Conservation (phyloP, 2,329 filamentous ascomycete species). For the Rosellinia necatrix region DNA sequence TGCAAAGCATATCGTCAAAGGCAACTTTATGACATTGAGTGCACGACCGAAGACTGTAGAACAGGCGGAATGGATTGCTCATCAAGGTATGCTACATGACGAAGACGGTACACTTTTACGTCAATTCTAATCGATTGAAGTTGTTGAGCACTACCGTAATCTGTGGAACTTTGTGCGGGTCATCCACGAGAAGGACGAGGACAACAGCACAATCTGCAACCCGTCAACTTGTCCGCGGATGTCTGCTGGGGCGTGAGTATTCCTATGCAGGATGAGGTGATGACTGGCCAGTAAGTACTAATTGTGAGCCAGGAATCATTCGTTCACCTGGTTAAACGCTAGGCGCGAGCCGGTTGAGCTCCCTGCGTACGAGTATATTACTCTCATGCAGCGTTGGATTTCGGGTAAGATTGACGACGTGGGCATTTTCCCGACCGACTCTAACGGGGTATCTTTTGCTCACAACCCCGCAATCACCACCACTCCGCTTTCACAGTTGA, state of each 20-base stretch:
- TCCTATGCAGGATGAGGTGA: neutral
- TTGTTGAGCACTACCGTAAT: conserved; percentile 90
- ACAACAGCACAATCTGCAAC: conserved; percentile 81
- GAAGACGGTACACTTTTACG: neutral
- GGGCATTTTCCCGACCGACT: conserved; percentile 87
- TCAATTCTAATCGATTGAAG: conserved; percentile 49
- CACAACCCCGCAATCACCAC: conserved; percentile 64
- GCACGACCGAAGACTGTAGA: conserved; percentile 92
- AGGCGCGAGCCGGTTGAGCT: conserved; percentile 88
- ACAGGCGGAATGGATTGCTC: conserved; percentile 92
- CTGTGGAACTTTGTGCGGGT: conserved; percentile 88
- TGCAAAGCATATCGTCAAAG: conserved; percentile 88
- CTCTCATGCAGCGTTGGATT: conserved; percentile 96
- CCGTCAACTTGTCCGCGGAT: conserved; percentile 83
- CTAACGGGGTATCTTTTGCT: conserved; percentile 69
- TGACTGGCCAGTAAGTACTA: neutral
- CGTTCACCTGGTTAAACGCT: conserved; percentile 94
- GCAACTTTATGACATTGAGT: conserved; percentile 95
- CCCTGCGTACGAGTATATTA: conserved; percentile 91
- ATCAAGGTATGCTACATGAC: conserved; percentile 78
- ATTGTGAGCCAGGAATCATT: conserved; percentile 68
- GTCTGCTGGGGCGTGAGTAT: conserved; percentile 87
- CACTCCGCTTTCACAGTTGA: conserved; percentile 65
- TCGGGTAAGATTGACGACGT: conserved; percentile 92
- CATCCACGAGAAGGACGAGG: conserved; percentile 82